phyloP scores from a whole-genome alignment of 345 rosid genomes.

The Mangifera indica region DNA sequence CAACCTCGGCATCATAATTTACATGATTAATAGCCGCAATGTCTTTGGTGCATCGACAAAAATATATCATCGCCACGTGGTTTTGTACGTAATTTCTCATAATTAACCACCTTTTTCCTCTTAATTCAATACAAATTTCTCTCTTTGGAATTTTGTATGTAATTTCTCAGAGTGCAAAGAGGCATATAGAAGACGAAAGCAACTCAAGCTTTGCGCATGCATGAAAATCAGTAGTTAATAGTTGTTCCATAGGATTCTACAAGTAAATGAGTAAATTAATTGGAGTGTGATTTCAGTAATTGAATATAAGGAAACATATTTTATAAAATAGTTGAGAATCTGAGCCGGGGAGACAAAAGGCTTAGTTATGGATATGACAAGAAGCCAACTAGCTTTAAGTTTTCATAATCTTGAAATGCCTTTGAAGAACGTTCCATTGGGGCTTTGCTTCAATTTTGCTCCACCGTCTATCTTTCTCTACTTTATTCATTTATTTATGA shows the following conservation, averaged over 20 bases:
- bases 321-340: neutral
- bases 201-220: neutral
- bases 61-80: no score
- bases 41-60: no score
- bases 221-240: neutral
- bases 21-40: neutral
- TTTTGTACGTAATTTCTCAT: no score
- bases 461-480: constrained; percentile 24
- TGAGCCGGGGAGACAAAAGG: constrained; percentile 28
- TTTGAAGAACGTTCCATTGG: constrained; percentile 49
- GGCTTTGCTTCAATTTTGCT: constrained; percentile 43
- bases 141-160: no score
- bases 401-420: constrained; percentile 36
- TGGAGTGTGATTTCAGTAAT: neutral
- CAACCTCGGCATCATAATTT: neutral
- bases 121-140: no score
- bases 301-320: neutral
- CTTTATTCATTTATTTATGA: neutral
- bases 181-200: no score
- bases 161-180: no score
- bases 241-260: constrained; percentile 18
- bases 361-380: constrained; percentile 21
- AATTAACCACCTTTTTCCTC: no score
- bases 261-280: constrained; percentile 16
- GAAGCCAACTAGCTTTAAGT: constrained; percentile 32